Evolutionary conservation across 1,139 yeast genomes (phyloP), one percentile per base, ranked within the genome.

Genomic region (Saccharomyces uvarum): DNA sequence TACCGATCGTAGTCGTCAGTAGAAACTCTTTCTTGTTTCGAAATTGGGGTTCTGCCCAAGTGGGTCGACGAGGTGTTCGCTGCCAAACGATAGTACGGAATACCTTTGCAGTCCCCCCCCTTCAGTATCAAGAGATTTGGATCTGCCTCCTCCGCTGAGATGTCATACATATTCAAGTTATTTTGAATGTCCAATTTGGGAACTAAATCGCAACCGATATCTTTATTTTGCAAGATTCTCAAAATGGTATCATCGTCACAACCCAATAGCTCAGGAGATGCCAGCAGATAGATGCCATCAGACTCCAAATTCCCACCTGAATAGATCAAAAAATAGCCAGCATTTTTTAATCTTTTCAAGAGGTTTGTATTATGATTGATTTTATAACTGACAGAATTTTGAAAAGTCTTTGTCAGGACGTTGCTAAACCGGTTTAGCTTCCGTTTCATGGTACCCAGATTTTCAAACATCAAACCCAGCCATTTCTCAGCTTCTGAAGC

Each of bases 391-490:
- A 85, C 75, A 0, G 93, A 79, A 66, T 90, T 90, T 56, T 86
- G 86, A 61, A 88, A 88, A 51, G 84, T 82, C 53, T 83, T 77
- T 8, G 86, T 80, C 29, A 88, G 74, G 52, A 81, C 81, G 46
- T 81, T 79, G 33, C 85, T 80, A 64, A 90, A 88, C 63, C 96
- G 81, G 16, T 87, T 80, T 55, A 90, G 77, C 64, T 88, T 88
- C 65, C 97, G 81, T 63, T 95, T 85, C 53, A 88, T 76, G 56
- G 88, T 85, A 38, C 96, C 89, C 63, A 87, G 85, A 59, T 86
- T 86, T 62, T 89, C 97, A 49, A 88, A 81, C 0, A 93, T 80
- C 1, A 86, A 79, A 19, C 83, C 78, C 60, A 84, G 84, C 95
- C 95, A 88, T 52, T 89, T 77, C 19, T 82, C 81, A 53, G 89